Evolutionary conservation across 345 rosid genomes (phyloP).

Genomic region (Punica granatum): DNA sequence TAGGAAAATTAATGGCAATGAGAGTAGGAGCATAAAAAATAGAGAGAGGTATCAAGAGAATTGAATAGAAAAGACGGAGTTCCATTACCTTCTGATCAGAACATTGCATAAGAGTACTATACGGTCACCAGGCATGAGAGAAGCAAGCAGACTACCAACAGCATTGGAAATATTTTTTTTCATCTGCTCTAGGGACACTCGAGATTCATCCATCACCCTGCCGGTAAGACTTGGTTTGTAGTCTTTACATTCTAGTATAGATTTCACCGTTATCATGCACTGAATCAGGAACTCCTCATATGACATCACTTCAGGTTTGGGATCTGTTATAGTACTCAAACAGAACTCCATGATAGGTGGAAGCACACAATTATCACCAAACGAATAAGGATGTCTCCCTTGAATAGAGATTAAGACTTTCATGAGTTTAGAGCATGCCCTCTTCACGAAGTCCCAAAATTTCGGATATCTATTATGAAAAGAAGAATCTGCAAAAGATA

Average conservation of each 20-base stretch:
- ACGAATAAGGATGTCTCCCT: slow-evolving; percentile 87
- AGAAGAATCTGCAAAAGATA: slow-evolving; percentile 53
- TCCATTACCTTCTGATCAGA: slow-evolving; percentile 75
- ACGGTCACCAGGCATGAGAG: slow-evolving; percentile 81
- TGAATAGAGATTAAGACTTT: slow-evolving; percentile 81
- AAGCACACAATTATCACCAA: slow-evolving; percentile 87
- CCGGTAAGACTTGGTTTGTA: slow-evolving; percentile 81
- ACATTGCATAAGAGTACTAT: slow-evolving; percentile 73
- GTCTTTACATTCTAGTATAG: slow-evolving; percentile 87
- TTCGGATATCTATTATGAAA: slow-evolving; percentile 58
- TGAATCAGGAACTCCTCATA: slow-evolving; percentile 82
- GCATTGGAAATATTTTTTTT: slow-evolving; percentile 70
- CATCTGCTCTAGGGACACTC: slow-evolving; percentile 63
- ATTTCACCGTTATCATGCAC: slow-evolving; percentile 94
- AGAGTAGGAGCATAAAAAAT: background rate
- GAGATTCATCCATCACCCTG: slow-evolving; percentile 82
- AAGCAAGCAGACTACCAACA: slow-evolving; percentile 57
- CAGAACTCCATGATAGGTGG: slow-evolving; percentile 79
- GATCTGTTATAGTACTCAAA: slow-evolving; percentile 75
- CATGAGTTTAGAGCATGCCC: slow-evolving; percentile 86
- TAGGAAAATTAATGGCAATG: background rate
- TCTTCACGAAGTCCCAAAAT: slow-evolving; percentile 71
- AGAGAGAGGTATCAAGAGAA: background rate
- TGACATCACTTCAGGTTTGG: slow-evolving; percentile 45
- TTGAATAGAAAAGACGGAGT: background rate